Conservation (phyloP, 140 eudicot species). For the Ambrosia hybrid region DNA sequence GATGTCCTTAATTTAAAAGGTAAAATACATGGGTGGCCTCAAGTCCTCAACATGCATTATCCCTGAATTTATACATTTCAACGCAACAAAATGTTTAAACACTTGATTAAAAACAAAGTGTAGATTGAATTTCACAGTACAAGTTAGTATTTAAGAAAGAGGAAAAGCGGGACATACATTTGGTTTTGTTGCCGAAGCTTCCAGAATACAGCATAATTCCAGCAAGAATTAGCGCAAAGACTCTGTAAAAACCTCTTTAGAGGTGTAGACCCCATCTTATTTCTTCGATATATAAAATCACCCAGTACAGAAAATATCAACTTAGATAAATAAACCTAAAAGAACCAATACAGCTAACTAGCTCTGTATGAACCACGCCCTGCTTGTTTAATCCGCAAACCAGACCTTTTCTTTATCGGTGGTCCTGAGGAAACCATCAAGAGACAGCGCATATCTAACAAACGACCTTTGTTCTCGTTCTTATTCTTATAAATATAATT, state of each 20-base stretch:
- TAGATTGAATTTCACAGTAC: neutral
- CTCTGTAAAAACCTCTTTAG: slow-evolving; percentile 63
- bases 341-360: slow-evolving; percentile 56
- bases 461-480: slow-evolving; percentile 21
- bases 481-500: slow-evolving; percentile 20
- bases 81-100: neutral
- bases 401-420: slow-evolving; percentile 82
- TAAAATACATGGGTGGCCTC: slow-evolving; percentile 6
- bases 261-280: slow-evolving; percentile 52
- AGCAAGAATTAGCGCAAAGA: slow-evolving; percentile 67
- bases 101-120: slow-evolving; percentile 6
- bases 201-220: slow-evolving; percentile 92
- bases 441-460: slow-evolving; percentile 51
- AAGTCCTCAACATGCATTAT: neutral
- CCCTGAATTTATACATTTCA: slow-evolving; percentile 3
- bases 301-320: slow-evolving; percentile 36
- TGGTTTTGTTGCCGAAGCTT: slow-evolving; percentile 63
- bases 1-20: neutral
- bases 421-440: slow-evolving; percentile 73
- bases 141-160: slow-evolving; percentile 3
- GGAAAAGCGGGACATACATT: slow-evolving; percentile 54
- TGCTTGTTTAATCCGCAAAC: slow-evolving; percentile 83
- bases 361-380: slow-evolving; percentile 91
- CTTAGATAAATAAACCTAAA: slow-evolving; percentile 34
- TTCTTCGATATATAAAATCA: slow-evolving; percentile 32